These are phyloP conservation scores for Polymyxa betae DNA, from an alignment of 208 protist genomes.

Conservation along the genomic window DNA sequence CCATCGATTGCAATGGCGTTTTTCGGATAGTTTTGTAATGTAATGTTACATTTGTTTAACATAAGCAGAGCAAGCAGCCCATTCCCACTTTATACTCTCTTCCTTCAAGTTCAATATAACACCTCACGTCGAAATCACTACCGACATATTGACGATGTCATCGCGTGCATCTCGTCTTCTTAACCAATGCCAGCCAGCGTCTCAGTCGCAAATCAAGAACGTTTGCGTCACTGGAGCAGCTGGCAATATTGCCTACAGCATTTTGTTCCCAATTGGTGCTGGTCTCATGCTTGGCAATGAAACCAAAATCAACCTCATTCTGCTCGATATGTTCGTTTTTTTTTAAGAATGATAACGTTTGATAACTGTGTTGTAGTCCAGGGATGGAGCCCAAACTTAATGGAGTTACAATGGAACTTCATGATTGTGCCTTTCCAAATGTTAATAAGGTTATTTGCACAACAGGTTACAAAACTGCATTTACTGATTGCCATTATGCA, in stretches of 20 bases:
- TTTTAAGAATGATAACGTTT: not conserved
- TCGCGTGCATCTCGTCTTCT: too few species aligned
- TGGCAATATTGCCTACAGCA: constrained; percentile 89
- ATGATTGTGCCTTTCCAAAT: constrained; percentile 69
- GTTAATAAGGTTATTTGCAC: constrained; percentile 49
- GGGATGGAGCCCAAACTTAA: constrained; percentile 54
- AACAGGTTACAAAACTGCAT: constrained; percentile 53
- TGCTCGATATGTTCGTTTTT: constrained; percentile 81
- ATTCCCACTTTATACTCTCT: too few species aligned
- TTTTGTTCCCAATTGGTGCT: constrained; percentile 85
- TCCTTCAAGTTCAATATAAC: too few species aligned
- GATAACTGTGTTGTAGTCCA: not conserved
- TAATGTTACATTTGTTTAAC: too few species aligned
- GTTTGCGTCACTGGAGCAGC: constrained; percentile 91
- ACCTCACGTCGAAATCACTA: too few species aligned
- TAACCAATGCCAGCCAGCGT: too few species aligned
- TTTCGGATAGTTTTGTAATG: too few species aligned
- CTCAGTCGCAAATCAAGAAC: too few species aligned
- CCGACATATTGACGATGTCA: too few species aligned
- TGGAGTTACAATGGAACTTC: constrained; percentile 70
- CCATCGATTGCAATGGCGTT: too few species aligned
- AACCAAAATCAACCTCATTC: constrained; percentile 83
- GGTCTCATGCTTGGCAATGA: constrained; percentile 85
- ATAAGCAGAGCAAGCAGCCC: too few species aligned
- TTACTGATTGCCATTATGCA: constrained; percentile 44